Evolutionary conservation across 2,329 filamentous ascomycete genomes (phyloP).

Genomic region (Dothistroma septosporum): DNA sequence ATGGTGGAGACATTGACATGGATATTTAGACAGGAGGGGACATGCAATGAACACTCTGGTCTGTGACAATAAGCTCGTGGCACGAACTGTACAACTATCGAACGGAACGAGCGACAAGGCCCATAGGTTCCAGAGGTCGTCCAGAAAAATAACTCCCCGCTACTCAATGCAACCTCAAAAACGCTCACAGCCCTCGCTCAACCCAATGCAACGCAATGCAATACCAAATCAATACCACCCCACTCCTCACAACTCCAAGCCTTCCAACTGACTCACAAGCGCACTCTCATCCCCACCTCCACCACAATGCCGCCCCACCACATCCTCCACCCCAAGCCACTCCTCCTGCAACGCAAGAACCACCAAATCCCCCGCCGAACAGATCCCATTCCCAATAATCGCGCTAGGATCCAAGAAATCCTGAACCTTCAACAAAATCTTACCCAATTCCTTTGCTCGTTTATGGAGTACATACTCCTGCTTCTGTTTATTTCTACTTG

Average conservation of each 20-base stretch:
- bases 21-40: slow-evolving; percentile 25
- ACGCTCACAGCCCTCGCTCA: background rate
- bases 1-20: slow-evolving; percentile 34
- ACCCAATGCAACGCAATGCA: no score
- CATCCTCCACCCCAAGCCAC: slow-evolving; percentile 36
- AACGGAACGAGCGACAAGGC: background rate
- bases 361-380: slow-evolving; percentile 31
- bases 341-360: slow-evolving; percentile 32
- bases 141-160: background rate
- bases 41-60: background rate
- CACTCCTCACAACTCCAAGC: slow-evolving; percentile 8
- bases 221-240: background rate
- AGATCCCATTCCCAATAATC: slow-evolving; percentile 23
- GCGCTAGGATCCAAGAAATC: slow-evolving; percentile 37
- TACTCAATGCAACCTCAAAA: background rate
- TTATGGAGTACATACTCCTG: slow-evolving; percentile 28
- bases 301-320: slow-evolving; percentile 27
- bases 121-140: background rate
- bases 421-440: slow-evolving; percentile 36
- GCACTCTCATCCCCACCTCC: slow-evolving; percentile 17
- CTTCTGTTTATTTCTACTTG: slow-evolving; percentile 17
- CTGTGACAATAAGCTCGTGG: background rate
- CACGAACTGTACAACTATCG: background rate
- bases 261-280: slow-evolving; percentile 17
- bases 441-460: slow-evolving; percentile 38